Evolutionary conservation across 495 filamentous ascomycete species (phyloP).

Genomic region (Xylaria longipes): DNA sequence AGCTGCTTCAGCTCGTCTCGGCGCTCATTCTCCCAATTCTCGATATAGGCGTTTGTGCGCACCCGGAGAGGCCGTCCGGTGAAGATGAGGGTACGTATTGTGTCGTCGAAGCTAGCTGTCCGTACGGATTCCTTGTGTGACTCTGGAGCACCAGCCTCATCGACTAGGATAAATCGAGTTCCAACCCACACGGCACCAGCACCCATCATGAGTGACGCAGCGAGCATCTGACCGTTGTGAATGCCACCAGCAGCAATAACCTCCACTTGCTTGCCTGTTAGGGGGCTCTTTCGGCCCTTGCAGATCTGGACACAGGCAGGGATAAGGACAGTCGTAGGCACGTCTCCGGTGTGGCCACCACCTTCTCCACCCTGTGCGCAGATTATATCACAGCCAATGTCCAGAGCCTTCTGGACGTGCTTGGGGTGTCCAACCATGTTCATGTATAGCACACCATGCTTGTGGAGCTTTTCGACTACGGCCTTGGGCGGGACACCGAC

Average conservation of each 20-base stretch:
- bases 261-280: constrained; percentile 86
- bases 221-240: constrained; percentile 89
- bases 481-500: constrained; percentile 90
- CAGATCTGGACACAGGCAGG: constrained; percentile 86
- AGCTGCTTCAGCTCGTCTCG: constrained; percentile 87
- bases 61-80: constrained; percentile 94
- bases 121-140: constrained; percentile 96
- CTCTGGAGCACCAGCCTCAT: constrained; percentile 92
- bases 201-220: constrained; percentile 90
- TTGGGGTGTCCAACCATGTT: constrained; percentile 99
- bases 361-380: constrained; percentile 94
- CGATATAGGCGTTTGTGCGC: constrained; percentile 88
- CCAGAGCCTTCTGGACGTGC: constrained; percentile 93
- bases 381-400: constrained; percentile 87
- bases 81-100: constrained; percentile 96
- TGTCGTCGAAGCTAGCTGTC: constrained; percentile 92
- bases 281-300: constrained; percentile 80
- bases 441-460: constrained; percentile 91
- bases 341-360: constrained; percentile 89
- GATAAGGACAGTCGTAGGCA: constrained; percentile 87
- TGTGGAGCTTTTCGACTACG: constrained; percentile 89
- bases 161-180: constrained; percentile 90
- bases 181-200: constrained; percentile 95
- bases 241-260: constrained; percentile 94
- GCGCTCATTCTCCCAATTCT: constrained; percentile 95